These are phyloP conservation scores for Drosera capensis DNA, from an alignment of 148 eudicot species.

Conservation along the genomic window DNA sequence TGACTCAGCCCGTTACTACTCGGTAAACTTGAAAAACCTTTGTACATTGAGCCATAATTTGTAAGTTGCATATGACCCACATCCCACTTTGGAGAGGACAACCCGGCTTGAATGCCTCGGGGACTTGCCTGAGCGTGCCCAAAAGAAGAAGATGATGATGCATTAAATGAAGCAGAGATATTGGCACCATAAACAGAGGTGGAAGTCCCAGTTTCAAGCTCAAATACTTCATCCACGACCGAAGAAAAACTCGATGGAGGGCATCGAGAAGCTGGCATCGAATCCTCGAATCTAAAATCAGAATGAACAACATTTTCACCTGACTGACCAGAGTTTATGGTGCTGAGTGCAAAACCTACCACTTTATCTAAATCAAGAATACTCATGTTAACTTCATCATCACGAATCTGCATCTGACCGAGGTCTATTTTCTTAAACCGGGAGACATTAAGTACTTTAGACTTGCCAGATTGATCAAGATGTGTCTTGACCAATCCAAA, in stretches of 20 bases:
- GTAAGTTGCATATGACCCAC: conserved; percentile 23
- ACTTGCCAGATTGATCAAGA: conserved; percentile 38
- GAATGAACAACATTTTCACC: conserved; percentile 37
- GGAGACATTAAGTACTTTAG: conserved; percentile 31
- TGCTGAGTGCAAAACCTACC: conserved; percentile 21
- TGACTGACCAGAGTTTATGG: conserved; percentile 20
- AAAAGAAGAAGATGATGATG: conserved; percentile 34
- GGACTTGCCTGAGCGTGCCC: conserved; percentile 21
- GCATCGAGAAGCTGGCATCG: conserved; percentile 23
- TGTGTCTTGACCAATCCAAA: conserved; percentile 64
- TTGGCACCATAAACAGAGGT: conserved; percentile 20
- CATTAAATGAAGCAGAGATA: conserved; percentile 22
- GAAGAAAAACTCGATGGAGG: conserved; percentile 59
- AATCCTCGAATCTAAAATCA: conserved; percentile 30
- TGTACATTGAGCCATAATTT: conserved; percentile 21
- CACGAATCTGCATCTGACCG: conserved; percentile 56
- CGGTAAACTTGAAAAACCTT: conserved; percentile 26
- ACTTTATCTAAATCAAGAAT: conserved; percentile 48
- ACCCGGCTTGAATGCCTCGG: conserved; percentile 24
- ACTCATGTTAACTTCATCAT: conserved; percentile 75
- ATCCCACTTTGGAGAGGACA: conserved; percentile 40
- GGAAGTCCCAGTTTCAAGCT: conserved; percentile 60
- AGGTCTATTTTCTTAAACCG: conserved; percentile 59
- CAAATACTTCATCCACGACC: conserved; percentile 76
- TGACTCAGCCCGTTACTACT: conserved; percentile 44